Base-by-base conservation (phyloP, 257 asterid genomes). In the Parsonsia alboflavescens region DNA sequence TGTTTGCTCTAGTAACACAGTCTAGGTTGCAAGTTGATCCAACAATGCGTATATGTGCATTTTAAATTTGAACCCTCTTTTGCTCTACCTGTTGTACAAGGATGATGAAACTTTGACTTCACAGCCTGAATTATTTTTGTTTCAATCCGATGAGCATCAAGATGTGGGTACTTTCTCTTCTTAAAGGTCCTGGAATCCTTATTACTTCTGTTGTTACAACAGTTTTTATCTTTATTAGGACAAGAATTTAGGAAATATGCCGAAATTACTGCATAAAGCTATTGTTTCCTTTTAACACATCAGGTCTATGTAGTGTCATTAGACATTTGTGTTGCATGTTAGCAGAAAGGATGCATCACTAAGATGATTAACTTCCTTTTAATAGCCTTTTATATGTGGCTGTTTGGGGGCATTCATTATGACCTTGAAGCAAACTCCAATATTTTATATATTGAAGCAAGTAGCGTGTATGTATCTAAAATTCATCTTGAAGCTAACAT, bases 381-480 rank as follows among this genome's bases (percentile, higher is more conserved):
- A 41, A 41, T 41, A 41, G 44, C 0, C 44, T 41, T 41, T 41
- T 3, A 41, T 41, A 49, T 49, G 13, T 13, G 13, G 17, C 19
- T 1, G 17, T 12, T 49, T 49, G n/a, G 54, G 54, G 5, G 19
- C 54, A 49, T 13, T 49, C 54, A 49, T 49, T 49, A 49, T 11
- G 17, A 49, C 54, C 54, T 49, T 49, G 54, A 12, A 49, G 54
- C 54, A 49, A 49, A 49, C 19, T 49, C 13, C n/a, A n/a, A n/a
- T n/a, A n/a, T n/a, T n/a, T n/a, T n/a, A n/a, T n/a, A n/a, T 79
- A 94, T 94, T 81, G 97, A 94, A 94, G 97, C 98, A 89, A 97
- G 97, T 90, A 94, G 98, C 96, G 86, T 95, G 97, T 94, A 94
- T 75, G 97, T 94, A 94, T 94, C 98, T 70, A 72, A 64, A 71